A percentile compares a stretch with the other conserved stretches of the same genome.
Evolutionary conservation across 208 protist genomes (phyloP).

Genomic region (Crithidia brevicula): DNA sequence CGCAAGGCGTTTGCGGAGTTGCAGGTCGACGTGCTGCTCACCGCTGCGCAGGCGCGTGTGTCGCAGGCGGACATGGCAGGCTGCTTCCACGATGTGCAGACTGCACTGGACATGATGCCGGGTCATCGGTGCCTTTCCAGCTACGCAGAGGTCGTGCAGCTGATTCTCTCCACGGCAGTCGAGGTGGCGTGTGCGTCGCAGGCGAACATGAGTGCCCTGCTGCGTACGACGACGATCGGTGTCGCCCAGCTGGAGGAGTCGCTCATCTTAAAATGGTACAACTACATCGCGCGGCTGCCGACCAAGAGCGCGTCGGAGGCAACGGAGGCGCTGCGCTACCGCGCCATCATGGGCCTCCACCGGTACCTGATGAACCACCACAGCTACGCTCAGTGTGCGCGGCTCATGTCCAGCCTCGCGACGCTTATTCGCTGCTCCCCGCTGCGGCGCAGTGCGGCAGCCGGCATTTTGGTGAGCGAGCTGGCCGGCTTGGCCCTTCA

Average conservation of each 20-base stretch:
- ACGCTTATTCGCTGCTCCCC: constrained; percentile 72
- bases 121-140: constrained; percentile 23
- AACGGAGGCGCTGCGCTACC: constrained; percentile 54
- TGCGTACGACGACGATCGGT: constrained; percentile 34
- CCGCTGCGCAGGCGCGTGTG: constrained; percentile 46
- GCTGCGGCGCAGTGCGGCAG: constrained; percentile 36
- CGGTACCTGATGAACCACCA: constrained; percentile 77
- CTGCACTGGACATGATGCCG: constrained; percentile 43
- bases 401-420: constrained; percentile 74
- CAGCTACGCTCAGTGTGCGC: constrained; percentile 76
- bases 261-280: constrained; percentile 65
- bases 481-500: constrained; percentile 68
- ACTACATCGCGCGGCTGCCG: constrained; percentile 61
- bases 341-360: constrained; percentile 72
- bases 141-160: constrained; percentile 47
- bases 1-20: constrained; percentile 65
- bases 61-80: constrained; percentile 44
- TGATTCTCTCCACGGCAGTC: constrained; percentile 38
- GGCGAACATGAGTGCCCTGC: constrained; percentile 42
- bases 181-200: constrained; percentile 56
- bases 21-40: constrained; percentile 59
- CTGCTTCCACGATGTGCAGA: constrained; percentile 62
- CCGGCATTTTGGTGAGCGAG: constrained; percentile 52
- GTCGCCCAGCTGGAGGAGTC: constrained; percentile 46
- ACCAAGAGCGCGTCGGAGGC: constrained; percentile 53